Percentiles rank a stretch among this genome's conserved stretches.
Conservation (phyloP, 2,329 filamentous ascomycete genomes). For the Septoria petroselini region DNA sequence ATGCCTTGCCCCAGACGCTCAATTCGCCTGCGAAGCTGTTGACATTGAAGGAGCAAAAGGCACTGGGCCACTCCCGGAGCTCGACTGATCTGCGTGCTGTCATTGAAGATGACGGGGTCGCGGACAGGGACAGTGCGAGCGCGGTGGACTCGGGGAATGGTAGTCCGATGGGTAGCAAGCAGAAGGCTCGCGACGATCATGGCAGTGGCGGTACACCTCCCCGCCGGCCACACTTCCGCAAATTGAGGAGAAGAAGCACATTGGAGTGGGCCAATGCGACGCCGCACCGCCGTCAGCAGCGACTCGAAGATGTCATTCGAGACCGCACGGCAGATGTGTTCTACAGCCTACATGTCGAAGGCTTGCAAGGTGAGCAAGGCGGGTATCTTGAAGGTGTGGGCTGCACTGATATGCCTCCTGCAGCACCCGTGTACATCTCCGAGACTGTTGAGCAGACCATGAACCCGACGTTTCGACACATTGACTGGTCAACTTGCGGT, state of each 20-base stretch:
- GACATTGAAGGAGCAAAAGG: conserved; percentile 49
- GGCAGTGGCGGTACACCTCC: conserved; percentile 22
- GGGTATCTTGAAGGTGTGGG: neutral
- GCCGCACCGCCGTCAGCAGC: conserved; percentile 64
- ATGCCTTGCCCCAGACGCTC: conserved; percentile 65
- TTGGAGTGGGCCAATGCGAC: conserved; percentile 61
- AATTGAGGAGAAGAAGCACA: conserved; percentile 56
- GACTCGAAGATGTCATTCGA: conserved; percentile 69
- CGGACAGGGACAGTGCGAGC: conserved; percentile 11
- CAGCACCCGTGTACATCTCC: conserved; percentile 83
- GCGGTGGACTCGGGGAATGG: conserved; percentile 15
- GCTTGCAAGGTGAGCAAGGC: conserved; percentile 42
- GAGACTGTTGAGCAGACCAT: conserved; percentile 74
- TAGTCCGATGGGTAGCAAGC: conserved; percentile 11
- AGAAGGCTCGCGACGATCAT: conserved; percentile 27
- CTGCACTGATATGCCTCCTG: conserved; percentile 26
- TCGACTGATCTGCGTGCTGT: conserved; percentile 52
- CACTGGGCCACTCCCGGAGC: conserved; percentile 57
- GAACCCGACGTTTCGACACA: conserved; percentile 85
- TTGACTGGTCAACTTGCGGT: conserved; percentile 66
- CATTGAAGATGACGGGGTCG: conserved; percentile 27
- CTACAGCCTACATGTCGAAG: conserved; percentile 74
- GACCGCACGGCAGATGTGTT: conserved; percentile 79
- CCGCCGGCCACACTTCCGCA: conserved; percentile 39
- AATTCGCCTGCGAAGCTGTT: conserved; percentile 66